Conservation (phyloP, 495 filamentous ascomycete genomes). For the Neurospora sp. region DNA sequence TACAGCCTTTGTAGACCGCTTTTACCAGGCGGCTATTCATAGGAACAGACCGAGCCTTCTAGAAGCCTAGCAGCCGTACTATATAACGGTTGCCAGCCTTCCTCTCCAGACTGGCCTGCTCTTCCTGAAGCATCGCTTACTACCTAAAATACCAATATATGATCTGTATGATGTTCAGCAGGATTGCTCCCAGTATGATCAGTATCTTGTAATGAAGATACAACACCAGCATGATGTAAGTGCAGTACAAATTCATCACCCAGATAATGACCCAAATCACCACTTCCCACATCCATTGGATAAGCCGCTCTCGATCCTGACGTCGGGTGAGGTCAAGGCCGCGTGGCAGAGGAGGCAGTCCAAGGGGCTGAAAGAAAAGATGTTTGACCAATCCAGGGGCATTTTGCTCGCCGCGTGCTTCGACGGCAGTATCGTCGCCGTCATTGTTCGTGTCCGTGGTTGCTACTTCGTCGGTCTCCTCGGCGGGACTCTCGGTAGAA, state of each 20-base stretch:
- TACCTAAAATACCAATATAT: too few relatives aligned
- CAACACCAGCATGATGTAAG: background rate
- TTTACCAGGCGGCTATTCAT: too few relatives aligned
- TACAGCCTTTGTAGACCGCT: too few relatives aligned
- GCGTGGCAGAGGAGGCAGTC: background rate
- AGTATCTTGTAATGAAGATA: too few relatives aligned
- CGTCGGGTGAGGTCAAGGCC: background rate
- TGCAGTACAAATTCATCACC: background rate
- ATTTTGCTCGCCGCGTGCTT: background rate
- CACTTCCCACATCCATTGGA: background rate
- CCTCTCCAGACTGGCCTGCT: too few relatives aligned
- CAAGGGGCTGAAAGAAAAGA: background rate
- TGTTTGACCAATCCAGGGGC: background rate
- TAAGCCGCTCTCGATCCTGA: background rate
- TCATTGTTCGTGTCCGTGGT: background rate
- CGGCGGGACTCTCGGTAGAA: background rate
- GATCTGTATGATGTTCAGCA: too few relatives aligned
- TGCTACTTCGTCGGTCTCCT: background rate
- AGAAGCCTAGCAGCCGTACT: too few relatives aligned
- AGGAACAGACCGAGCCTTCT: too few relatives aligned
- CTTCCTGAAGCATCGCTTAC: too few relatives aligned
- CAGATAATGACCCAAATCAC: background rate
- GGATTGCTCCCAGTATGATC: too few relatives aligned
- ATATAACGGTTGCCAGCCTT: too few relatives aligned
- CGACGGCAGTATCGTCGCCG: background rate